Evolutionary conservation across 805 yeast species (phyloP), one percentile per base, ranked within the genome.

Genomic region (Saturnispora diversa): DNA sequence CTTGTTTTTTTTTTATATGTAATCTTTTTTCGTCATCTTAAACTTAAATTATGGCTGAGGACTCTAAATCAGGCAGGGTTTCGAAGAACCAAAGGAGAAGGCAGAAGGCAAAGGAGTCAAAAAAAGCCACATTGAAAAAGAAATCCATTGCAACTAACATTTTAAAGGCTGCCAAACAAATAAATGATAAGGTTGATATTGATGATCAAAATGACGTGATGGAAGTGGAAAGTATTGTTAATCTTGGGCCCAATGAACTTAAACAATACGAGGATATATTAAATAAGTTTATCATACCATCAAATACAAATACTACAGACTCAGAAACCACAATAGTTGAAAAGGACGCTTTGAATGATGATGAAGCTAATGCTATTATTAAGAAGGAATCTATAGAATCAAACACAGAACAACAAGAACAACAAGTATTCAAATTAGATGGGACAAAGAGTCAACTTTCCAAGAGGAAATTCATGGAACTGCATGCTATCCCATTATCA

Each of bases 401-500:
- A n/a, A n/a, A 19, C 3, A 6, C 5, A n/a, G 12, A 35, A n/a
- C 29, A 13, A 7, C 4, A 3, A 7, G n/a, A 4, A n/a, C n/a
- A n/a, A n/a, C n/a, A n/a, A n/a, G n/a, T n/a, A n/a, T n/a, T n/a
- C n/a, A n/a, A 45, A 42, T 2, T 43, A 34, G 12, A 4, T 26
- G 13, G 29, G 29, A 5, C n/a, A n/a, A n/a, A n/a, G n/a, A n/a
- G n/a, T n/a, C n/a, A n/a, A n/a, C 40, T 70, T 4, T 63, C 76
- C 12, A 75, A 69, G 42, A 67, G 74, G 40, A 78, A 80, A 53
- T 61, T 67, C 20, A 66, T 77, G 31, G 68, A 68, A 45, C 52
- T 59, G 34, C 66, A 70, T 37, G 78, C 80, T 49, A 72, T 85
- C 0, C 72, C 92, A 1, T 58, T 90, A 12, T 75, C 88, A 0